These are phyloP conservation scores for Wickerhamomyces queroliae DNA, from an alignment of 805 yeast species.

Conservation along the genomic window DNA sequence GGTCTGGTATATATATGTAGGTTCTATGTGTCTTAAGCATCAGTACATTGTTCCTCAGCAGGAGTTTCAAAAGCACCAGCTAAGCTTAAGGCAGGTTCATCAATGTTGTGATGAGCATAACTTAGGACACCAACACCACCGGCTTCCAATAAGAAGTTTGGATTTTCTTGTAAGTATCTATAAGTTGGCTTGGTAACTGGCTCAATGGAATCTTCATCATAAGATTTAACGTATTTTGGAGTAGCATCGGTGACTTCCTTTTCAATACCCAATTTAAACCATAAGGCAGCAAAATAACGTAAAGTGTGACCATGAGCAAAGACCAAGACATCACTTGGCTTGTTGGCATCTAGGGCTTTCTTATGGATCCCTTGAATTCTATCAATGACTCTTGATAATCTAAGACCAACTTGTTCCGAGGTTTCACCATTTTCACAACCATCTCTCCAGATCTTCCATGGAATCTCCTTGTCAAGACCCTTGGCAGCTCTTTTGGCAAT, in stretches of 20 bases:
- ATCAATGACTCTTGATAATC: conserved; percentile 68
- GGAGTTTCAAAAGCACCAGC: conserved; percentile 83
- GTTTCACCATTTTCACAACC: conserved; percentile 93
- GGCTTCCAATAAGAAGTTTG: conserved; percentile 83
- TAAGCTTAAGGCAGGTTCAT: conserved; percentile 82
- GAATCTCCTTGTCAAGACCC: conserved; percentile 45
- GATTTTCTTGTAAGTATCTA: conserved; percentile 44
- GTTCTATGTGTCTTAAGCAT: no score
- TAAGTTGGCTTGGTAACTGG: conserved; percentile 26
- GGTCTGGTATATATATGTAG: no score
- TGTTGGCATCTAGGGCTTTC: conserved; percentile 41
- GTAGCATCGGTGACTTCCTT: conserved; percentile 1
- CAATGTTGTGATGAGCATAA: conserved; percentile 77
- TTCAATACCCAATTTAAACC: conserved; percentile 49
- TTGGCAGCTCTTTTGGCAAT: conserved; percentile 47
- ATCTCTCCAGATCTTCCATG: conserved; percentile 85
- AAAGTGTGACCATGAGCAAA: conserved; percentile 94
- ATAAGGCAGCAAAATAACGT: conserved; percentile 83
- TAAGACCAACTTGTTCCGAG: conserved; percentile 54
- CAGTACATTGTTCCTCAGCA: conserved; percentile 42
- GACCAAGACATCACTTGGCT: conserved; percentile 67
- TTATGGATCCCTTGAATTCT: conserved; percentile 58
- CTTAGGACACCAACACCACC: conserved; percentile 93
- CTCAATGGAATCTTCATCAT: conserved; percentile 24
- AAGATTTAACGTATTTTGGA: conserved; percentile 17